Evolutionary conservation across 805 yeast genomes (phyloP), one percentile per base, ranked within the genome.

Genomic region (Yarrowia osloensis): DNA sequence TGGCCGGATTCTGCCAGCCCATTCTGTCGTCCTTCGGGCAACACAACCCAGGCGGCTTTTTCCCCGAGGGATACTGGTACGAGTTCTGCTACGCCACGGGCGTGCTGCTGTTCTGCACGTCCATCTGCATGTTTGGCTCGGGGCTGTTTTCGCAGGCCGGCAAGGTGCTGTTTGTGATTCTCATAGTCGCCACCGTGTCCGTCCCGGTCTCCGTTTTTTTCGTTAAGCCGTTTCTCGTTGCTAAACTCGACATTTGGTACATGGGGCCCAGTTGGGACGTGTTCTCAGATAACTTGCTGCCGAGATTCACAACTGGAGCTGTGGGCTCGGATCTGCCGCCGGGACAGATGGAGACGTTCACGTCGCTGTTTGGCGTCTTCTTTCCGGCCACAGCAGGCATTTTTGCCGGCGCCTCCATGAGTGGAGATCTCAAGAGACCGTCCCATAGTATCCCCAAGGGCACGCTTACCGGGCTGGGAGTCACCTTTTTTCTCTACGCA

Each of bases 341-440:
- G 9, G 78, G 79, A 0, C 85, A 82, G 17, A 31, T 50, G 52
- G 98, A 94, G 75, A 91, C 88, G 0, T 91, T 94, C 74, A 85
- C 87, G 66, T 89, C 90, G 74, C 78, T 96, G 70, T 95, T 95
- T 83, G 98, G 98, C 3, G 90, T 95, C 52, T 91, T 95, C 75
- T 95, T 95, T 80, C 98, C 99, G 12, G 97, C 99, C 0, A 94
- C 99, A 0, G 97, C 98, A 7, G 99, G 99, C 68, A 93, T 95
- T 29, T 88, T 95, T 77, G 98, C 99, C 2, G 99, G 99, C 19
- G 98, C 99, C 1, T 90, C 97, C 26, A 95, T 95, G 99, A 91
- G 97, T 46, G 98, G 99, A 21, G 97, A 92, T 72, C 81, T 95
- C 70, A 80, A 84, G 67, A 86, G 84, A 67, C 99, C 99, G 0